Evolutionary conservation across 345 rosid genomes (phyloP).

Genomic region (Trapa bicornis): DNA sequence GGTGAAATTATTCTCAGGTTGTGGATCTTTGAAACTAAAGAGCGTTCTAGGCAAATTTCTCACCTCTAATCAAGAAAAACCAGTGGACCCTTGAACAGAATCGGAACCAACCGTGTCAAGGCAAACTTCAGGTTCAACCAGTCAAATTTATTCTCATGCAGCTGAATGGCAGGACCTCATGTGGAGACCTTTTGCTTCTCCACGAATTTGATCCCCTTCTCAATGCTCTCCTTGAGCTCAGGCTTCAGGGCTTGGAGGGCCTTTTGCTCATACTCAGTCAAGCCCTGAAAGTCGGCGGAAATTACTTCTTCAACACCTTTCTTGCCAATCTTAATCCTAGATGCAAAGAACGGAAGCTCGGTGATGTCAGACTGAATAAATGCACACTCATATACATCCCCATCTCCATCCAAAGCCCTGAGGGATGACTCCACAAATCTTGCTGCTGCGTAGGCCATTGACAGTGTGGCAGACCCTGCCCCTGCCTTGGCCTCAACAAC

Average conservation of each 20-base stretch:
- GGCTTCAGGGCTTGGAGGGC: constrained; percentile 72
- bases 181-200: constrained; percentile 55
- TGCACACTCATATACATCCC: constrained; percentile 76
- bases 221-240: constrained; percentile 74
- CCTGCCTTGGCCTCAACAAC: constrained; percentile 97
- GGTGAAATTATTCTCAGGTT: background rate
- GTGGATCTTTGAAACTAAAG: background rate
- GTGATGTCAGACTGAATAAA: constrained; percentile 57
- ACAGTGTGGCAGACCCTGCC: constrained; percentile 91
- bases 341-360: constrained; percentile 84
- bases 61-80: background rate
- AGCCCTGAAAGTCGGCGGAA: constrained; percentile 54
- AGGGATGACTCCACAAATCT: constrained; percentile 96
- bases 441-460: constrained; percentile 98
- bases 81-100: background rate
- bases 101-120: no score
- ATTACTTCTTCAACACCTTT: constrained; percentile 74
- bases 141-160: no score
- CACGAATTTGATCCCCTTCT: constrained; percentile 69
- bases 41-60: background rate
- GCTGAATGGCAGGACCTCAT: constrained; percentile 13
- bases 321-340: constrained; percentile 76
- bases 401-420: constrained; percentile 87
- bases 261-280: constrained; percentile 68
- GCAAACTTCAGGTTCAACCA: background rate